Percentiles rank a stretch among this genome's conserved stretches.
These are phyloP conservation scores for Neurospora cerealis DNA, from an alignment of 495 filamentous ascomycete genomes.

Conservation along the genomic window DNA sequence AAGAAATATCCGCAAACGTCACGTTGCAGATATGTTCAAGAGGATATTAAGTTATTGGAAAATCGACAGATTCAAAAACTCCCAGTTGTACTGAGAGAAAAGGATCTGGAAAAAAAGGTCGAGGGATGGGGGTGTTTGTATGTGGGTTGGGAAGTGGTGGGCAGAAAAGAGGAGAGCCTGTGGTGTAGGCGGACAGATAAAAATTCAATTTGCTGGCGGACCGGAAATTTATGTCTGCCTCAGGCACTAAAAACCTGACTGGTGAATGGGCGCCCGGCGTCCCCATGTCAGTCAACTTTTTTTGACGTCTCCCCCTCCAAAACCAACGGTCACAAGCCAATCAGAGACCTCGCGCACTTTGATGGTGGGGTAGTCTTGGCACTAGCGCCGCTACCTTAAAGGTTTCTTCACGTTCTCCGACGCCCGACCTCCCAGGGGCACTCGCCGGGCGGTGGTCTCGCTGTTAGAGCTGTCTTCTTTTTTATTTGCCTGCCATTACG, in stretches of 20 bases:
- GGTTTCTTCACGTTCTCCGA: background rate
- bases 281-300: background rate
- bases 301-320: conserved; percentile 5
- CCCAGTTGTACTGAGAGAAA: conserved; percentile 35
- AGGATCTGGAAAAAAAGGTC: conserved; percentile 20
- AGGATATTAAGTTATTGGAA: conserved; percentile 27
- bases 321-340: conserved; percentile 3
- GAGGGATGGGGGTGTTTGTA: conserved; percentile 18
- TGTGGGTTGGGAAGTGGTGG: conserved; percentile 20
- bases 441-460: background rate
- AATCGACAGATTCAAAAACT: conserved; percentile 32
- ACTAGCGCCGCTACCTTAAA: background rate
- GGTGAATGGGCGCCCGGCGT: background rate
- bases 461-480: background rate
- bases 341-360: background rate
- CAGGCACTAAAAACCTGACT: conserved; percentile 13
- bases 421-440: background rate
- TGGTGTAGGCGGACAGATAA: conserved; percentile 11
- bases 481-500: background rate
- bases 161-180: conserved; percentile 21
- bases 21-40: conserved; percentile 25
- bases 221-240: conserved; percentile 18
- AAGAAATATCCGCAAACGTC: conserved; percentile 32
- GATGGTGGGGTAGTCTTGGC: conserved; percentile 11
- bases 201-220: conserved; percentile 20